Evolutionary conservation across 495 filamentous ascomycete genomes (phyloP).

Genomic region (Talaromyces trachyspermus): DNA sequence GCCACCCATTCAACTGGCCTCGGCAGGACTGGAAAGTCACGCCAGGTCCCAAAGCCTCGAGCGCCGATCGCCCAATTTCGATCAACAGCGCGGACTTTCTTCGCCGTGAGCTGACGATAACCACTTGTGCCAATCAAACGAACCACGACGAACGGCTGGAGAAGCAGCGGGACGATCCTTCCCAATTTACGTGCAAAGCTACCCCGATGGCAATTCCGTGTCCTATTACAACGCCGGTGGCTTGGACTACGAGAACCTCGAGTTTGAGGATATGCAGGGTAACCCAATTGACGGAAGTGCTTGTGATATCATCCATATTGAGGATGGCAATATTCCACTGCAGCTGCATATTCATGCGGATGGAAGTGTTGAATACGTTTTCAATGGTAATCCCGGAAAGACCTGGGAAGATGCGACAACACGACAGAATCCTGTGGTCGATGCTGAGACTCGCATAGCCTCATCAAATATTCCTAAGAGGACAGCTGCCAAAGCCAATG

Average conservation of each 20-base stretch:
- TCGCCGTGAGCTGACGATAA: not conserved
- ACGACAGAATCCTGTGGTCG: no score
- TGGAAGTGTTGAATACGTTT: not conserved
- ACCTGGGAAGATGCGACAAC: not conserved
- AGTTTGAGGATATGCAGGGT: not conserved
- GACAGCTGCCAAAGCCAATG: no score
- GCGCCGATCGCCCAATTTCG: not conserved
- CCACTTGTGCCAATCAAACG: not conserved
- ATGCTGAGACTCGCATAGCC: no score
- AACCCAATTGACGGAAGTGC: not conserved
- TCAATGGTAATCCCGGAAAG: no score
- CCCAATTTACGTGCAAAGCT: not conserved
- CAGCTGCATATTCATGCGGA: not conserved
- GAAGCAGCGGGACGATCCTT: not conserved
- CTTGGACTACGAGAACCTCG: not conserved
- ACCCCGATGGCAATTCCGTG: not conserved
- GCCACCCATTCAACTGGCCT: not conserved
- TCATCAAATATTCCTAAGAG: no score
- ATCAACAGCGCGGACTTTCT: not conserved
- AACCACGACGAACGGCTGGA: not conserved
- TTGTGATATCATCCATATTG: not conserved
- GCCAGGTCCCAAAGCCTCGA: not conserved
- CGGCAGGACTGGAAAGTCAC: not conserved
- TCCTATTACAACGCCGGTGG: no score
- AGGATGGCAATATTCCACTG: not conserved